Conservation (phyloP, 768 basidiomycete genomes). For the Lactarius deliciosus region DNA sequence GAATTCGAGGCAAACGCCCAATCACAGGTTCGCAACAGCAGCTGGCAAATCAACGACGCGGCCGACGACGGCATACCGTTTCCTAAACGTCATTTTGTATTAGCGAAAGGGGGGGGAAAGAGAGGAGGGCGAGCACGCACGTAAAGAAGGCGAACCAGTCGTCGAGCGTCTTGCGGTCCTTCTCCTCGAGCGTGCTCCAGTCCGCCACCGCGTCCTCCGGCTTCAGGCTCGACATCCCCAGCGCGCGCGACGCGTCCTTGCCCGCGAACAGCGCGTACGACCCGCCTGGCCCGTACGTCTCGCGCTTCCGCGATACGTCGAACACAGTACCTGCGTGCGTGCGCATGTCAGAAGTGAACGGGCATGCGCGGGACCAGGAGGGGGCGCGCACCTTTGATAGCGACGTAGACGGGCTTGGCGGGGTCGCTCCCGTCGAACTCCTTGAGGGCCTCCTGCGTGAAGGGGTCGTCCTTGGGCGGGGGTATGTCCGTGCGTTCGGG, state of each 20-base stretch:
- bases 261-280: conserved; percentile 89
- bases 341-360: no score
- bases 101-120: not conserved
- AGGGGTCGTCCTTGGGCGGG: conserved; percentile 77
- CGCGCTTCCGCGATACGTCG: conserved; percentile 81
- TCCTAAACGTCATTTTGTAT: conserved; percentile 41
- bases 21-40: conserved; percentile 35
- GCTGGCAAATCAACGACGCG: conserved; percentile 58
- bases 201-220: conserved; percentile 85
- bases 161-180: conserved; percentile 75
- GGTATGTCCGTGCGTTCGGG: conserved; percentile 56
- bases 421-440: conserved; percentile 68
- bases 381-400: conserved; percentile 81
- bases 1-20: conserved; percentile 8
- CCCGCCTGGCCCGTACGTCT: conserved; percentile 83
- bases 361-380: not conserved
- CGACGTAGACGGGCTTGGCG: conserved; percentile 77
- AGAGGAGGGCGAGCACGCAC: conserved; percentile 51
- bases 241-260: conserved; percentile 86
- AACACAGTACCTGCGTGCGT: conserved; percentile 72
- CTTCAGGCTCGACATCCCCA: conserved; percentile 89
- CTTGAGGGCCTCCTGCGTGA: conserved; percentile 65
- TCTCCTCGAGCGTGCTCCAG: conserved; percentile 70
- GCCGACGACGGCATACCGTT: conserved; percentile 88
- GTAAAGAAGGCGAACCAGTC: conserved; percentile 89